Evolutionary conservation across 805 yeast genomes (phyloP).

Genomic region (Metschnikowia vanudenii): DNA sequence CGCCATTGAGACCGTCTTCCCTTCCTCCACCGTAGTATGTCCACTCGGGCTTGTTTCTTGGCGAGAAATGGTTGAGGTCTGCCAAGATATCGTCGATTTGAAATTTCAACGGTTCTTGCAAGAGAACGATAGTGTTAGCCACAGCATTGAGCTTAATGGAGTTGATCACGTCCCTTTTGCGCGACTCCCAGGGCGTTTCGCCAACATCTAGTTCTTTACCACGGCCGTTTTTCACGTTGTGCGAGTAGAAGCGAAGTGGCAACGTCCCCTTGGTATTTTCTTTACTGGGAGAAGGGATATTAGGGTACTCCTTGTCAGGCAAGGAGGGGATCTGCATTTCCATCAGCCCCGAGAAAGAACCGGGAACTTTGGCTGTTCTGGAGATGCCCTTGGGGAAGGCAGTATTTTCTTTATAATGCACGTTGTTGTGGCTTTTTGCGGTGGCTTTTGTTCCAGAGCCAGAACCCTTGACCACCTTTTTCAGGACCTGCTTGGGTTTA

Average conservation of each 20-base stretch:
- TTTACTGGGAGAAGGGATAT: slow-evolving; percentile 16
- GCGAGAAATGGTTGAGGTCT: slow-evolving; percentile 13
- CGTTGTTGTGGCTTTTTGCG: too few species aligned
- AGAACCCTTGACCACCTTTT: too few species aligned
- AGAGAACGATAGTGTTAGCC: slow-evolving; percentile 19
- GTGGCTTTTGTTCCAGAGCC: too few species aligned
- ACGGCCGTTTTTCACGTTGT: slow-evolving; percentile 35
- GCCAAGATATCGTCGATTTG: slow-evolving; percentile 20
- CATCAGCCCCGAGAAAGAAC: not conserved
- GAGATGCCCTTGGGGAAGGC: too few species aligned
- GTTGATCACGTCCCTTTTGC: slow-evolving; percentile 19
- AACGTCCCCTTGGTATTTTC: slow-evolving; percentile 15
- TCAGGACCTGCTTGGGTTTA: too few species aligned
- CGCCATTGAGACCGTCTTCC: slow-evolving; percentile 16
- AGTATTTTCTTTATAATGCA: too few species aligned
- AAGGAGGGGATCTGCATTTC: not conserved
- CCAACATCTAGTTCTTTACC: slow-evolving; percentile 23
- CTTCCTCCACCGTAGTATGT: slow-evolving; percentile 19
- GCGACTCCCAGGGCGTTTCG: slow-evolving; percentile 27
- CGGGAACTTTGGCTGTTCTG: too few species aligned
- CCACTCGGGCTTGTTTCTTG: slow-evolving; percentile 16
- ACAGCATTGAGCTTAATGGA: slow-evolving; percentile 22
- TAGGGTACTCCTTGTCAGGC: slow-evolving; percentile 11
- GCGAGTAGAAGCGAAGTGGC: slow-evolving; percentile 35
- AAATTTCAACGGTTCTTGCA: slow-evolving; percentile 21